Evolutionary conservation across 192 early-diverging fungal species (phyloP).

Genomic region (Podila epicladia): DNA sequence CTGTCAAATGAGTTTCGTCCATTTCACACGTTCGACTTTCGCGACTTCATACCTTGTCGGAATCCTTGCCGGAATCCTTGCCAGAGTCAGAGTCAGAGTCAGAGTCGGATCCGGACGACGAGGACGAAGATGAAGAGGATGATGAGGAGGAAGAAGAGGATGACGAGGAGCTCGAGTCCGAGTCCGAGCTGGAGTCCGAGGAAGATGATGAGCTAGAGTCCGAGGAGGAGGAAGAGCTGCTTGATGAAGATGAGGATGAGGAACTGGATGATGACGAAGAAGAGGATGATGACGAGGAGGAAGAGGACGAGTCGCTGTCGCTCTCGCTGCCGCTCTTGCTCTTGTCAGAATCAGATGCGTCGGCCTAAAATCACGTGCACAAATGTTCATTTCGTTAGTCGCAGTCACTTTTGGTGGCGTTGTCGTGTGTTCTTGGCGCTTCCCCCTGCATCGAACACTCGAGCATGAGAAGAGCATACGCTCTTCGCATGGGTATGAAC

Average conservation of each 20-base stretch:
- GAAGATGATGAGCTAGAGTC: constrained; percentile 34
- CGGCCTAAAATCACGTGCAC: neutral
- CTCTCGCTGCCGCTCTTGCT: neutral
- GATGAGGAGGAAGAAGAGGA: constrained; percentile 11
- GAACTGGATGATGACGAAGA: neutral
- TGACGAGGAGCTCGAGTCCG: constrained; percentile 12
- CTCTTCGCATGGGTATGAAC: no score
- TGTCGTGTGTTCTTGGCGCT: no score
- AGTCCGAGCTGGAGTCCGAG: constrained; percentile 23
- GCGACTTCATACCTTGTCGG: constrained; percentile 4
- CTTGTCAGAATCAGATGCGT: neutral
- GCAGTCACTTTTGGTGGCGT: no score
- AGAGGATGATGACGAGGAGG: neutral
- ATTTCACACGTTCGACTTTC: neutral
- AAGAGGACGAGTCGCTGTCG: neutral
- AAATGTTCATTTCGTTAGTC: neutral
- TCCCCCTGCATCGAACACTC: no score
- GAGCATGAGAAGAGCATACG: no score
- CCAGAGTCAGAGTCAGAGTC: constrained; percentile 17
- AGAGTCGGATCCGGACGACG: constrained; percentile 1
- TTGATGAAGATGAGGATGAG: neutral
- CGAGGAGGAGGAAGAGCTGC: constrained; percentile 14
- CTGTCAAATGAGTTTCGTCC: neutral
- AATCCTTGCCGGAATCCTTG: constrained; percentile 5
- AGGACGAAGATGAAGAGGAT: constrained; percentile 16